Evolutionary conservation across 169 alveolate genomes (phyloP).

Genomic region (Plasmodium billcollinsi): DNA sequence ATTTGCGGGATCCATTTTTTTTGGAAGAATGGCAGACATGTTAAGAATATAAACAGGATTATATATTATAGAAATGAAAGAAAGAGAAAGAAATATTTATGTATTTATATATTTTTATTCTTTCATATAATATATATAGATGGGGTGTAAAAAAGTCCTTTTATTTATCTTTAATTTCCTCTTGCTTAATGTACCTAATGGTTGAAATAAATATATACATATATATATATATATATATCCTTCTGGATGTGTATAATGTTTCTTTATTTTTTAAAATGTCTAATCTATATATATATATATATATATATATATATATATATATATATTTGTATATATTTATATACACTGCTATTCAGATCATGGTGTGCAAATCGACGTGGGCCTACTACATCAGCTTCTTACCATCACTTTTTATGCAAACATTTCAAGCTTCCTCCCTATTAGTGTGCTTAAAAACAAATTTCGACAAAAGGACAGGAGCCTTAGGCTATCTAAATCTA

Average conservation of each 20-base stretch:
- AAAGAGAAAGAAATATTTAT: background rate
- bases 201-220: background rate
- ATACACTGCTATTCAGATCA: slow-evolving; percentile 6
- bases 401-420: slow-evolving; percentile 69
- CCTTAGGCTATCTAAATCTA: slow-evolving; percentile 50
- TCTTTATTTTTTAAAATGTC: background rate
- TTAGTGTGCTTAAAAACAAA: slow-evolving; percentile 59
- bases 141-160: slow-evolving; percentile 74
- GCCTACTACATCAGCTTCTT: slow-evolving; percentile 45
- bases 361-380: slow-evolving; percentile 36
- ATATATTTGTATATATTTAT: background rate
- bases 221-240: background rate
- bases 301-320: background rate
- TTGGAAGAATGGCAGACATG: slow-evolving; percentile 69
- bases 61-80: background rate
- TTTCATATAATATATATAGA: slow-evolving; percentile 6
- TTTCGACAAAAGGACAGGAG: slow-evolving; percentile 46
- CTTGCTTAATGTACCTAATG: slow-evolving; percentile 63
- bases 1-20: slow-evolving; percentile 55
- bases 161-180: slow-evolving; percentile 43
- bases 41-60: background rate
- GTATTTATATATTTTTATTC: background rate
- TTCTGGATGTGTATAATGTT: background rate
- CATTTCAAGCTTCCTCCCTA: slow-evolving; percentile 63
- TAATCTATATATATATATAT: slow-evolving; percentile 4